Evolutionary conservation across 139 green algal species (phyloP).

Genomic region (Klebsormidium nitens): DNA sequence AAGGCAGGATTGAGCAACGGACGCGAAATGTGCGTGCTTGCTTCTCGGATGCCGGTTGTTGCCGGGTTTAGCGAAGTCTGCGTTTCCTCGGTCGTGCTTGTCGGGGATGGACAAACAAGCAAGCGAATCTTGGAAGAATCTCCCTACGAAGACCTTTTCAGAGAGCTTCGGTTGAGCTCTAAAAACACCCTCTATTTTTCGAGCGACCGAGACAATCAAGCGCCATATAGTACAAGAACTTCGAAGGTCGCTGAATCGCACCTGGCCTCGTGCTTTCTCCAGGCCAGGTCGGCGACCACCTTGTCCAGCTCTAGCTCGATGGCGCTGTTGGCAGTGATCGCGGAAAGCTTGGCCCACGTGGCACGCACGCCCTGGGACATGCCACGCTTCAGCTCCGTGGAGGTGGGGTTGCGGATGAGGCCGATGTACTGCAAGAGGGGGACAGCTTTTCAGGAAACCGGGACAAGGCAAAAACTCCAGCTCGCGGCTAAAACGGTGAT

Average conservation of each 20-base stretch:
- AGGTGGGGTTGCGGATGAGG: conserved; percentile 39
- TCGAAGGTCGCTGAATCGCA: not conserved
- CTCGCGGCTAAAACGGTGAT: not conserved
- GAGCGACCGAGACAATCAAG: not conserved
- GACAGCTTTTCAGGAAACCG: not conserved
- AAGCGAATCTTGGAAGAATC: not conserved
- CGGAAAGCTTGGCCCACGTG: conserved; percentile 47
- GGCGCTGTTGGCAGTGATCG: conserved; percentile 44
- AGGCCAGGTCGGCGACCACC: conserved; percentile 45
- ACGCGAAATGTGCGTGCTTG: not conserved
- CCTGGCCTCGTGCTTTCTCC: not conserved
- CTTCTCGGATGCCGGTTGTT: not conserved
- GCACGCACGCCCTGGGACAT: conserved; percentile 39
- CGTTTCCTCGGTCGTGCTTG: not conserved
- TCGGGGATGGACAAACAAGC: too few relatives aligned
- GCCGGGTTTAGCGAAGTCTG: not conserved
- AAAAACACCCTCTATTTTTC: too few relatives aligned
- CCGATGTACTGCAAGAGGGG: conserved; percentile 26
- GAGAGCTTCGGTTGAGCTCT: too few relatives aligned
- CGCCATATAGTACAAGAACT: not conserved
- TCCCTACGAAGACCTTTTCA: not conserved
- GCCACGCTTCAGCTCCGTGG: conserved; percentile 20
- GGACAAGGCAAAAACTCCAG: not conserved
- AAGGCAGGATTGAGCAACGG: not conserved
- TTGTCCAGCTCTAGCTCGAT: conserved; percentile 54